A percentile compares a stretch with the other conserved stretches of the same genome.
Conservation (phyloP, 163 green algal species). For the Trebouxia gelatinosa region DNA sequence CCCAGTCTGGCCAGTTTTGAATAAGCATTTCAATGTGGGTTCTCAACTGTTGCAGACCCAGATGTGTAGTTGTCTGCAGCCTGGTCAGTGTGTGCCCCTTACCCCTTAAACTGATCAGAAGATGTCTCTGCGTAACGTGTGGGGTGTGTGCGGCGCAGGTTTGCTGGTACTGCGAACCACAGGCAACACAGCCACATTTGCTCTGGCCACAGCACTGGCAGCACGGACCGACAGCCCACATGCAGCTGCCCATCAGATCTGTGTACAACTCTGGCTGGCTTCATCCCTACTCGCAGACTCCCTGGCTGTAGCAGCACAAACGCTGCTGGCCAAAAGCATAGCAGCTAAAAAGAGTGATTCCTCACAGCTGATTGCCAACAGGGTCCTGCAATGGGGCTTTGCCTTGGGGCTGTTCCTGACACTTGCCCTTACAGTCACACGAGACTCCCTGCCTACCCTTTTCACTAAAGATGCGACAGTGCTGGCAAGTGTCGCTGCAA, state of each 20-base stretch:
- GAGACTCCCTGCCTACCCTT: constrained; percentile 30
- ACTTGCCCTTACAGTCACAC: constrained; percentile 31
- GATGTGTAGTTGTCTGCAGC: too few species aligned
- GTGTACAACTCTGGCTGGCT: constrained; percentile 76
- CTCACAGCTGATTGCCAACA: constrained; percentile 34
- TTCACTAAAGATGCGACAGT: constrained; percentile 64
- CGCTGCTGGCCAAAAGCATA: constrained; percentile 58
- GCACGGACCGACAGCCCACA: constrained; percentile 36
- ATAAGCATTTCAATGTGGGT: too few species aligned
- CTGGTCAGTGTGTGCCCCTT: too few species aligned
- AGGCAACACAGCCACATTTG: constrained; percentile 60
- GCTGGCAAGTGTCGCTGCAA: constrained; percentile 35
- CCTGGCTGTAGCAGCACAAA: constrained; percentile 78
- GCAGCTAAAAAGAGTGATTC: constrained; percentile 19
- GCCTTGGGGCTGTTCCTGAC: constrained; percentile 40
- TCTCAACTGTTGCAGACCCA: too few species aligned
- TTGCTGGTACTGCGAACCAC: constrained; percentile 70
- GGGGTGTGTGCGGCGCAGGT: constrained; percentile 36
- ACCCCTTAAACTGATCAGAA: not conserved
- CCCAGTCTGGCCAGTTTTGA: too few species aligned
- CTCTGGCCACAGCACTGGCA: constrained; percentile 55
- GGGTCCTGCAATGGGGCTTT: constrained; percentile 38
- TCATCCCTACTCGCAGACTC: constrained; percentile 73
- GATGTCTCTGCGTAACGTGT: constrained; percentile 3
- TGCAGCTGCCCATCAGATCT: constrained; percentile 70